Evolutionary conservation across 2,329 filamentous ascomycete genomes (phyloP), one percentile per base, ranked within the genome.

Genomic region (Paecilomyces dactylethromorphus): DNA sequence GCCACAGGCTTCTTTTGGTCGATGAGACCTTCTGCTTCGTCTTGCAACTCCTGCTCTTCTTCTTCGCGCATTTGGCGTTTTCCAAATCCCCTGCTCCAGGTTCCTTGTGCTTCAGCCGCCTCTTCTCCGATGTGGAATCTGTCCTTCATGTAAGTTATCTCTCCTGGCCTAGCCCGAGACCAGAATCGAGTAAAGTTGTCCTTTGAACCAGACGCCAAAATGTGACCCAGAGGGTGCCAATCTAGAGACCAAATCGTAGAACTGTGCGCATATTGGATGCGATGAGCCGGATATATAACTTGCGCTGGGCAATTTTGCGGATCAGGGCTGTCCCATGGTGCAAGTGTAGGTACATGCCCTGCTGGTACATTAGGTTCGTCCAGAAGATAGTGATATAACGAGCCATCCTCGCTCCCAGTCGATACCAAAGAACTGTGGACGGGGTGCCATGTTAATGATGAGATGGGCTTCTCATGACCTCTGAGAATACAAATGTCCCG

Each of bases 191-290:
- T 97, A 62, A 96, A 92, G 49, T 94, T 88, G 73, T 99, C 94
- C 73, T 99, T 97, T 11, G 92, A 96, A 12, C 94, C 94, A 1
- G 93, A 96, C 0, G 92, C 92, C 7, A 99, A 84, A 63, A 99
- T 93, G 70, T 99, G 94, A 29, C 94, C 94, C 0, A 97, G 82
- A 0, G 94, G 94, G 71, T 99, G 94, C 92, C 94, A 99, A 78
- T 97, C 92, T 55, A 99, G 83, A 18, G 92, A 96, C 94, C 94
- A 99, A 64, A 99, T 94, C 18, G 92, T 91, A 71, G 92, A 95
- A 66, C 96, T 90, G 73, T 99, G 94, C 0, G 94, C 94, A 69
- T 88, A 93, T 7, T 89, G 86, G 32, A 97, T 78, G 68, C 87
- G 89, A 78, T 97, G 93, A 3, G 92, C 91, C 1, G 94, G 94